Base-by-base conservation (phyloP, 208 protist genomes). In the Acanthamoeba sp. region DNA sequence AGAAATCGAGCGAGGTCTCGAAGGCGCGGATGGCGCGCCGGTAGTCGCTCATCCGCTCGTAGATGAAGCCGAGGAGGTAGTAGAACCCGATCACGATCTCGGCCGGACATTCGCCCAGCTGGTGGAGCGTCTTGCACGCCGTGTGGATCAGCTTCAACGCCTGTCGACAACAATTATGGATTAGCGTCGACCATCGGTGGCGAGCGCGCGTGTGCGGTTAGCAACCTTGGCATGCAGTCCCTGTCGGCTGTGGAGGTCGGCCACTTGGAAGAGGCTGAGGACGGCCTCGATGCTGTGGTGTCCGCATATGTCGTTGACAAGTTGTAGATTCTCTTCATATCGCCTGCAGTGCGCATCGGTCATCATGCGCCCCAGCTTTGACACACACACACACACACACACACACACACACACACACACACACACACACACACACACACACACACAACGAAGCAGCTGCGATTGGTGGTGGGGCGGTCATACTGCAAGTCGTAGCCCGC, bases 1-100 rank as follows among this genome's bases (percentile, higher is more conserved):
- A 10, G 18, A 59, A 40, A 42, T 94, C 90, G 20, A 94, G 69
- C 2, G 90, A 78, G 5, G 40, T 94, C 45, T 84, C 69, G 40
- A 94, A 84, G 12, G 90, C 62, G 34, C 50, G 52, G 27, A 94
- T 85, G 38, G 90, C 90, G 0, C 71, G 62, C 1, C 62, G 42
- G 36, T 78, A 85, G 69, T 94, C 90, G 27, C 66, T 36, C 71
- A 94, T 94, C 6, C 90, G 90, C 71, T 94, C 50, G 69, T 85
- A 94, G 32, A 94, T 27, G 27, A 84, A 85, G 64, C 90, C 90
- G 29, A 85, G 40, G 20, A 84, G 69, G 48, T 84, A 94, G 34
- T 94, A 94, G 52, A 71, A 84, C 6, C 90, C 90, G 27, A 94
- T 94, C 38, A 94, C 71, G 24, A 94, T 78, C 52, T 94, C 90